Percentiles rank a stretch among this genome's conserved stretches.
These are phyloP conservation scores for Xerocomus potaroensis DNA, from an alignment of 768 basidiomycete species.

Conservation along the genomic window DNA sequence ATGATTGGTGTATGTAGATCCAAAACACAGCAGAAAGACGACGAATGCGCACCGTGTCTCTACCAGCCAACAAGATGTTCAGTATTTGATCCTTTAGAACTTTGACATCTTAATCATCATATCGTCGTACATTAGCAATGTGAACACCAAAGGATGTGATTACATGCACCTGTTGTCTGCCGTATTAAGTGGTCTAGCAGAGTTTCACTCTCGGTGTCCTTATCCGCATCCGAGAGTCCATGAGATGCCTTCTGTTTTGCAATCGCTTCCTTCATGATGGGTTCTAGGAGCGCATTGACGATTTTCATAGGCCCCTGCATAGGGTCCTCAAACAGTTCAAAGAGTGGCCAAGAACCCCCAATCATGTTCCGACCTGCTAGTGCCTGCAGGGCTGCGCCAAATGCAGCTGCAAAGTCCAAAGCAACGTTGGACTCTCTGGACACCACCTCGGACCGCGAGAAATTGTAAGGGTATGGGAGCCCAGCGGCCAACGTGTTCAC, in stretches of 20 bases:
- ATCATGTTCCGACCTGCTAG: constrained; percentile 26
- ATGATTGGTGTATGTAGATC: neutral
- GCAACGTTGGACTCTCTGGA: constrained; percentile 11
- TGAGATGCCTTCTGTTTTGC: constrained; percentile 16
- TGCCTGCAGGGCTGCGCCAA: constrained; percentile 30
- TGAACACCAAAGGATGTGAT: neutral
- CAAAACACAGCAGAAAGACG: neutral
- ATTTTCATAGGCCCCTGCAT: constrained; percentile 33
- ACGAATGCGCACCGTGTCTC: constrained; percentile 36
- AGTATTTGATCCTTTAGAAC: constrained; percentile 40
- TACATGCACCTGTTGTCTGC: constrained; percentile 33
- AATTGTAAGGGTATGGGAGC: constrained; percentile 37
- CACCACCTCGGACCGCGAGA: constrained; percentile 5
- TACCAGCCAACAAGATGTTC: constrained; percentile 42
- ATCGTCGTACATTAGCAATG: neutral
- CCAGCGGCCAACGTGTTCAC: constrained; percentile 35
- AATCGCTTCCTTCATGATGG: constrained; percentile 36
- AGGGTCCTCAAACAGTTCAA: constrained; percentile 34
- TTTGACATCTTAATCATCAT: constrained; percentile 20
- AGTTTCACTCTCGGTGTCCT: constrained; percentile 32
- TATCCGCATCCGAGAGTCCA: constrained; percentile 1
- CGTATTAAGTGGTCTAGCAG: constrained; percentile 39
- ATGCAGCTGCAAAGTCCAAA: constrained; percentile 32
- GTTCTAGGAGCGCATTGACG: constrained; percentile 37
- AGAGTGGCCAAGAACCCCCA: constrained; percentile 39